These are phyloP conservation scores for Mimosa pudica DNA, from an alignment of 306 rosid genomes.

Conservation along the genomic window DNA sequence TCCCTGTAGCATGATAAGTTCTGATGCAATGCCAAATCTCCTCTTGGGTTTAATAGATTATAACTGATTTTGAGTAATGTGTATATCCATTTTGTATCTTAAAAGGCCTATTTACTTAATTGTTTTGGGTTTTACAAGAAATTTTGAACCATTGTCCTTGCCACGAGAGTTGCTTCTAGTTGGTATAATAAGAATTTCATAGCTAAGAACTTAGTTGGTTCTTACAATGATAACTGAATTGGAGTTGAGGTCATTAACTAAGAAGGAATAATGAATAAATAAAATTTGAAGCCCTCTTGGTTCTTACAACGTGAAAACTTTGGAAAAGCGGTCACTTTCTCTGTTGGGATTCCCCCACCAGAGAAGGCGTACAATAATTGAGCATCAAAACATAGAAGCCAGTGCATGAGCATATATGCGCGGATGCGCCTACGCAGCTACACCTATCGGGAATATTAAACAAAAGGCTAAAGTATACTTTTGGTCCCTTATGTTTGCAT, in stretches of 20 bases:
- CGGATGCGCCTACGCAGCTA: not conserved
- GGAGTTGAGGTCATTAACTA: no score
- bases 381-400: not conserved
- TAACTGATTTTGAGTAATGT: no score
- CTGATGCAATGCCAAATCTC: not conserved
- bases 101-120: not conserved
- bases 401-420: constrained; percentile 17
- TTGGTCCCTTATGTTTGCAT: no score
- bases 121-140: not conserved
- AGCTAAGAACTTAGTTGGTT: no score
- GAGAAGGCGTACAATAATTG: constrained; percentile 6
- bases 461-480: no score
- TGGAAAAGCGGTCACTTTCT: not conserved
- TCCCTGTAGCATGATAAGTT: not conserved
- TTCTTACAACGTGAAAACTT: not conserved
- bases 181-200: no score
- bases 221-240: no score
- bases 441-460: not conserved
- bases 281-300: no score
- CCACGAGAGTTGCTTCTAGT: no score
- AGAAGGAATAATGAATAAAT: no score
- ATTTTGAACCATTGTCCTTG: no score
- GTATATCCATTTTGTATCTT: no score
- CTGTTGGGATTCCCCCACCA: not conserved
- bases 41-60: not conserved